phyloP scores from a whole-genome alignment of 352 stramenopile species.

The Aphanomyces astaci region DNA sequence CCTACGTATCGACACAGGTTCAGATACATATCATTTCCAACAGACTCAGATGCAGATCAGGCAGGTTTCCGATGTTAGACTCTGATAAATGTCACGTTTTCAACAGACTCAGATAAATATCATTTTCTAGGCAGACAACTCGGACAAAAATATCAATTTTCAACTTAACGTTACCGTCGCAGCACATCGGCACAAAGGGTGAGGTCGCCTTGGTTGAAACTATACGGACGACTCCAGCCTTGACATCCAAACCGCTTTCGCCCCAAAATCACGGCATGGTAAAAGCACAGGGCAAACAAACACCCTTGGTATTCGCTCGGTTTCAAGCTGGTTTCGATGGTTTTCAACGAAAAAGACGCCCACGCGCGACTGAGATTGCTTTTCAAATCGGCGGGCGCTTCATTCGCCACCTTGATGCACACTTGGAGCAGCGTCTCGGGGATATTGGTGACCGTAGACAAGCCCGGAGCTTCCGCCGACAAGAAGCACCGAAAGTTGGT shows the following conservation, averaged over 20 bases:
- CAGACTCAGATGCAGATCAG: slow-evolving; percentile 3
- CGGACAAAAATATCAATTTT: no score
- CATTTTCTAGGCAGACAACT: no score
- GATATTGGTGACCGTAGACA: slow-evolving; percentile 84
- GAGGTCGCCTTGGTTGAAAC: slow-evolving; percentile 93
- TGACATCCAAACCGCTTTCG: slow-evolving; percentile 85
- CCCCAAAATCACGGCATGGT: slow-evolving; percentile 88
- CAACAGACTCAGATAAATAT: no score
- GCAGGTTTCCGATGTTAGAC: no score
- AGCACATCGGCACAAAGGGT: slow-evolving; percentile 85
- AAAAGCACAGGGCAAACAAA: slow-evolving; percentile 92
- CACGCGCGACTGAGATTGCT: slow-evolving; percentile 76
- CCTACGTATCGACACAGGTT: not conserved
- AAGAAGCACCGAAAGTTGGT: slow-evolving; percentile 92
- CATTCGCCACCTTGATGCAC: slow-evolving; percentile 83
- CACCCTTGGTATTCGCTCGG: slow-evolving; percentile 87
- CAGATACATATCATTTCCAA: slow-evolving; percentile 19
- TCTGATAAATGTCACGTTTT: no score
- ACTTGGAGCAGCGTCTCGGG: slow-evolving; percentile 74
- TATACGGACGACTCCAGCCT: slow-evolving; percentile 89
- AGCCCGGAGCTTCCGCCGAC: slow-evolving; percentile 83
- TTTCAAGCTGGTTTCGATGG: slow-evolving; percentile 59
- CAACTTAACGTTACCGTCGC: no score
- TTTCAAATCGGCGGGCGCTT: slow-evolving; percentile 72
- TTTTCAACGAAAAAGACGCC: slow-evolving; percentile 68